Evolutionary conservation across 2,329 filamentous ascomycete species (phyloP).

Genomic region (Metarhizium robertsii): DNA sequence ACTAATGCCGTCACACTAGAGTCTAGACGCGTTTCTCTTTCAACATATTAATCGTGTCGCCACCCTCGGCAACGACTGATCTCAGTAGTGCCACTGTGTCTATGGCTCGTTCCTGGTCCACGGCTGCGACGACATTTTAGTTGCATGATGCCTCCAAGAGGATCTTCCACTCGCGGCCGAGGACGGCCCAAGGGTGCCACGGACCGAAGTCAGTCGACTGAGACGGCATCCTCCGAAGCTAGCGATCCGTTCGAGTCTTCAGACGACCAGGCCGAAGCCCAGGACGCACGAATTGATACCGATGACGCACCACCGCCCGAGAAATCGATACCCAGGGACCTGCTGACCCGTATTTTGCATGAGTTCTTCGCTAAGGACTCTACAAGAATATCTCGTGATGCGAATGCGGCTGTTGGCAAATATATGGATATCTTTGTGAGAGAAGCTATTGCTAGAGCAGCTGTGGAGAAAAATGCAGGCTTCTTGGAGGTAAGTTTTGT

Average conservation of each 20-base stretch:
- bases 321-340: constrained; percentile 56
- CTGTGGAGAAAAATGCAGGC: constrained; percentile 57
- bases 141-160: constrained; percentile 33
- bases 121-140: background rate
- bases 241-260: constrained; percentile 28
- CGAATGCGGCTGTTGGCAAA: constrained; percentile 65
- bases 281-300: constrained; percentile 7
- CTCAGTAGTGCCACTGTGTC: background rate
- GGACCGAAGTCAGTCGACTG: constrained; percentile 14
- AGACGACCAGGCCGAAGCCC: constrained; percentile 18
- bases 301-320: constrained; percentile 27
- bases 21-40: background rate
- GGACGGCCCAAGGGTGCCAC: constrained; percentile 24
- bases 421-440: constrained; percentile 89
- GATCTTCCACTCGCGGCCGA: constrained; percentile 20
- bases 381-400: constrained; percentile 67
- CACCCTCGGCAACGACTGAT: background rate
- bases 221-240: constrained; percentile 16
- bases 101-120: background rate
- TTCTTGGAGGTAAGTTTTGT: constrained; percentile 60
- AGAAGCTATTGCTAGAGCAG: constrained; percentile 75
- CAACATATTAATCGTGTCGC: background rate
- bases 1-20: background rate
- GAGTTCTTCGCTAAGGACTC: constrained; percentile 65
- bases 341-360: constrained; percentile 69